Base-by-base conservation (phyloP, 352 stramenopile genomes). In the Phytophthora pinifolia region DNA sequence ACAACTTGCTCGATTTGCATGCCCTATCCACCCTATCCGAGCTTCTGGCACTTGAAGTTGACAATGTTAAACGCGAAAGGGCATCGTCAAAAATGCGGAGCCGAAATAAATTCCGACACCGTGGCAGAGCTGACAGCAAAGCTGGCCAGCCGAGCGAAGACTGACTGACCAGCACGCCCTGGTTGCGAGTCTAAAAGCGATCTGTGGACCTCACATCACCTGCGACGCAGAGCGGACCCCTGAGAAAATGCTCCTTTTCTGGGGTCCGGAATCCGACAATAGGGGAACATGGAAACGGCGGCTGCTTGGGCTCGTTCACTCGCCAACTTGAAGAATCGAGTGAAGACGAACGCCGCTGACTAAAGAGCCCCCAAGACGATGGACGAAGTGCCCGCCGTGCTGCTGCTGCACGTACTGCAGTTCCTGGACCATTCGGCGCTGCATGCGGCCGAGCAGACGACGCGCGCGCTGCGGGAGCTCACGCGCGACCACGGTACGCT, bases 371-470 rank as follows among this genome's bases (percentile, higher is more conserved):
- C 9, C 33, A 58, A 39, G 17, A 53, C 32, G 25, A 72, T 74
- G 60, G 47, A 71, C 18, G 65, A 74, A 12, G 55, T 90, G 22
- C 80, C 80, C 8, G 49, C 42, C 17, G 72, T 72, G 10, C 17
- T 88, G 54, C 59, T 86, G 25, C 48, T 77, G 49, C 65, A 71
- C n/a, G 62, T 87, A 42, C 74, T 76, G 49, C 65, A 63, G 27
- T 87, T 77, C 50, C 58, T 86, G 29, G 77, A 87, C 48, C 77
- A 90, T 42, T 29, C 17, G 17, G 71, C 60, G 15, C 67, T 90
- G 25, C 80, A 90, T 54, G 62, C 67, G 0, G 60, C 74, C 12
- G 80, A 88, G 38, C 55, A 63, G 33, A 80, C 65, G n/a, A 74
- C 73, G 6, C 38, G 36, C 2, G 45, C 46, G 12, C 30, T 83